phyloP scores from a whole-genome alignment of 106 monocot genomes.

The Agapanthus africanus region DNA sequence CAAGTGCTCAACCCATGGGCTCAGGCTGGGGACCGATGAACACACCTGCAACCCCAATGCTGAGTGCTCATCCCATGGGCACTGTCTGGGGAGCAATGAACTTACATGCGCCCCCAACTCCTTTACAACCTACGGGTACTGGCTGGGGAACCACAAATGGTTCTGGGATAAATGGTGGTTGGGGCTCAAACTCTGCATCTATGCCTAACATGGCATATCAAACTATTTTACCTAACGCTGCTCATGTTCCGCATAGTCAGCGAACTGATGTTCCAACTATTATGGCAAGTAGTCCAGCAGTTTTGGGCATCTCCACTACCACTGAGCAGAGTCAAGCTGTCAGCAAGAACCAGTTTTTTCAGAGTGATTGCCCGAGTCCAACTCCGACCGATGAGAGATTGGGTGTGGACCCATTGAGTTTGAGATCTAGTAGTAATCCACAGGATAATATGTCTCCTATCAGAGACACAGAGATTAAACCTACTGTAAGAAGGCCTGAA shows the following conservation, averaged over 20 bases:
- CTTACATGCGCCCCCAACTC: not conserved
- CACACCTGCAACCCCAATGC: not conserved
- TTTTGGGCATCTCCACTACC: not conserved
- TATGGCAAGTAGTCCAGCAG: not conserved
- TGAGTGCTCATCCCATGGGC: constrained; percentile 2
- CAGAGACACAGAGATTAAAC: not conserved
- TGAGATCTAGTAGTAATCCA: too few relatives aligned
- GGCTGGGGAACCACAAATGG: constrained; percentile 2
- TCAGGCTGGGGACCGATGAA: constrained; percentile 6
- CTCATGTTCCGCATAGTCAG: not conserved
- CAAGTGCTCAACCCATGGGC: not conserved
- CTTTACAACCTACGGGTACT: constrained; percentile 8
- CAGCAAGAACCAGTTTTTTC: constrained; percentile 27
- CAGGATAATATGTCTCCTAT: constrained; percentile 9
- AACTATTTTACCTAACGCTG: not conserved
- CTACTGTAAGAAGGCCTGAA: constrained; percentile 2
- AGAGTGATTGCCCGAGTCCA: constrained; percentile 40
- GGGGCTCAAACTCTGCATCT: constrained; percentile 12
- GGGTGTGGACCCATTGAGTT: not conserved
- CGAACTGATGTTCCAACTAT: not conserved
- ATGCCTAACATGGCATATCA: not conserved
- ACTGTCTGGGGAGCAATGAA: not conserved
- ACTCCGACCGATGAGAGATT: constrained; percentile 18
- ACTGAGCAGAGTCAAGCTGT: not conserved
- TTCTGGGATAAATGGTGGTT: constrained; percentile 3